A percentile compares a stretch with the other conserved stretches of the same genome.
Evolutionary conservation across 345 rosid species (phyloP).

Genomic region (Gossypium longicalyx): DNA sequence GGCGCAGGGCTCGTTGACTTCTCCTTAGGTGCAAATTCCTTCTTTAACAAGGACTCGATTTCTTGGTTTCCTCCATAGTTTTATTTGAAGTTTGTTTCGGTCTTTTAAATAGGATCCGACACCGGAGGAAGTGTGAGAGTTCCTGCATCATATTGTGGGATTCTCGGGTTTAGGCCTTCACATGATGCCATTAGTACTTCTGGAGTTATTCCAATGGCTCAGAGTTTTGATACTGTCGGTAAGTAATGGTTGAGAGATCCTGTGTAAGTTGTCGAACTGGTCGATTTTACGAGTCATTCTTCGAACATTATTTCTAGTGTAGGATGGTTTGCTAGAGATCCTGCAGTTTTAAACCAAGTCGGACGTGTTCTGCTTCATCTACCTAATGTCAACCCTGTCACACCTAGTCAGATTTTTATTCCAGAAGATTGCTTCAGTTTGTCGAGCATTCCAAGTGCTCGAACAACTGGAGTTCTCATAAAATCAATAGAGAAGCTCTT

Average conservation of each 20-base stretch:
- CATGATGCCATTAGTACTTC: conserved; percentile 48
- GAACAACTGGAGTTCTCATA: conserved; percentile 43
- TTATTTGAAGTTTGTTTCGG: neutral
- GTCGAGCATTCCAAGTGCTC: conserved; percentile 54
- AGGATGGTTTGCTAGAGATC: conserved; percentile 97
- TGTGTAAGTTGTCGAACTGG: neutral
- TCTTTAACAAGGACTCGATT: neutral
- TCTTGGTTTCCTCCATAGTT: neutral
- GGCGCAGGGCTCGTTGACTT: conserved; percentile 80
- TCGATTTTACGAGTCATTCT: neutral
- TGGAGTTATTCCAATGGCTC: conserved; percentile 85
- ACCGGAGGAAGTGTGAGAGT: conserved; percentile 92
- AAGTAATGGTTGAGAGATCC: conserved; percentile 18
- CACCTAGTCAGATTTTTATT: conserved; percentile 51
- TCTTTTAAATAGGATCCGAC: conserved; percentile 58
- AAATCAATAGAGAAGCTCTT: conserved; percentile 53
- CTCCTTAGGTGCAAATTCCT: conserved; percentile 53
- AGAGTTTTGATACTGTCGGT: conserved; percentile 97
- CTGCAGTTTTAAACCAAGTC: conserved; percentile 53
- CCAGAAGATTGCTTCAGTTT: conserved; percentile 76
- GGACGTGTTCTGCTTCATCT: conserved; percentile 57
- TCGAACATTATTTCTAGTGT: conserved; percentile 17
- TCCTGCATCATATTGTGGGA: conserved; percentile 81
- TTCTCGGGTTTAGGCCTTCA: conserved; percentile 81
- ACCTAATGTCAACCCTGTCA: conserved; percentile 26